Evolutionary conservation across 768 basidiomycete genomes (phyloP), one percentile per base, ranked within the genome.

Genomic region (Boletus rufocinnamomeus): DNA sequence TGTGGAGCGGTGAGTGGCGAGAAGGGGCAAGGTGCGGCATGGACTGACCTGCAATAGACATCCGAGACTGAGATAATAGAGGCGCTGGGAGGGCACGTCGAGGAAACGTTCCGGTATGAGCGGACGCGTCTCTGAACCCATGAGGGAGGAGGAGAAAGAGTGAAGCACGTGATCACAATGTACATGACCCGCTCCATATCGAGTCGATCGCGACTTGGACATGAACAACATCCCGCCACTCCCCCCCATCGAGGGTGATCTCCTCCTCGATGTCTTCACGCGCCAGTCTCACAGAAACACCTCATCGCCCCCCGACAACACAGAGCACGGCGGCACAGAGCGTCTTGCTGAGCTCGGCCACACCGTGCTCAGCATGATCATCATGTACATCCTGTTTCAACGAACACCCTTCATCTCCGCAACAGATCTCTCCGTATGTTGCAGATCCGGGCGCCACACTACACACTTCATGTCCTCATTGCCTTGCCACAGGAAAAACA

Each of bases 61-160:
- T 9, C 87, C 89, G 27, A 93, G 74, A 59, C 91, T 89, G 45
- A 92, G 77, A 61, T 82, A 82, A 66, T 95, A 92, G 7, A 91
- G 80, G 50, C 94, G 80, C 69, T 93, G 91, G 17, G 91, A 87
- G 23, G 91, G 89, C 6, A 86, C 77, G 67, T 91, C 89, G 32
- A 94, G 63, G 68, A 85, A 85, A 56, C 79, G 81, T 72, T 91
- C 88, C 32, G 92, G 83, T 51, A 96, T 85, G 38, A 89, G 76
- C 43, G 92, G 80, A 49, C 64, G 69, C 54, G 66, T 54, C 50
- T 37, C 35, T 37, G 50, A 35, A 35, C 34, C 50, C 64, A 66
- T 37, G 43, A 28, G 25, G 37, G 34, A 34, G 10, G 61, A 41
- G 21, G n/a, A 51, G 35, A 53, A 44, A 50, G 61, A 30, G 9